Conservation (phyloP, 805 yeast species). For the Soucietia sequanensis region DNA sequence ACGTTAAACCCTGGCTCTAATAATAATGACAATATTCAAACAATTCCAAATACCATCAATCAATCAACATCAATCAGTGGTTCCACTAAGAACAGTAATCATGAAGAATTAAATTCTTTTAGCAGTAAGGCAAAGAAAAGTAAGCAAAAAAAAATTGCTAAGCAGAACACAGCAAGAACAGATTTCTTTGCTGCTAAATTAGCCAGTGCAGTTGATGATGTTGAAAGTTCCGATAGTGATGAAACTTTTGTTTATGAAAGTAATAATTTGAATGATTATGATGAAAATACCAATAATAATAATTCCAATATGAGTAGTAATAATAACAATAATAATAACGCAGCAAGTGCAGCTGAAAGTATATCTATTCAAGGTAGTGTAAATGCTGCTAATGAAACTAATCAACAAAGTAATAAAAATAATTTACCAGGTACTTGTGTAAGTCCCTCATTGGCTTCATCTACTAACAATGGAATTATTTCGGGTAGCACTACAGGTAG, state of each 20-base stretch:
- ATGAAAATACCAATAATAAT: slow-evolving; percentile 2
- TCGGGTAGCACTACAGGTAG: too few species aligned
- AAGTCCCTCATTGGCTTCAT: too few species aligned
- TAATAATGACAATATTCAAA: not conserved
- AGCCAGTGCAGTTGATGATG: slow-evolving; percentile 92
- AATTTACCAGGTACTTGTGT: too few species aligned
- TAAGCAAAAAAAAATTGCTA: slow-evolving; percentile 29
- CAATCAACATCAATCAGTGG: not conserved
- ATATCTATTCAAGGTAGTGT: too few species aligned
- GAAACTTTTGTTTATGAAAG: slow-evolving; percentile 95
- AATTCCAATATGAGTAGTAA: slow-evolving; percentile 2
- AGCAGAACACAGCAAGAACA: slow-evolving; percentile 70
- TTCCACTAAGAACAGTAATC: slow-evolving; percentile 1
- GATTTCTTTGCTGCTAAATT: slow-evolving; percentile 93
- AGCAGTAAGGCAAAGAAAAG: slow-evolving; percentile 10
- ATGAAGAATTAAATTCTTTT: not conserved
- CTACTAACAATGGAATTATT: too few species aligned
- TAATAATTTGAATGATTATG: slow-evolving; percentile 14
- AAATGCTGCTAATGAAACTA: too few species aligned
- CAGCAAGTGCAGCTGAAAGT: too few species aligned
- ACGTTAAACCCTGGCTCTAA: too few species aligned
- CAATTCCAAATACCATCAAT: not conserved
- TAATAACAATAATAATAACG: not conserved
- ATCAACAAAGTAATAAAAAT: too few species aligned
- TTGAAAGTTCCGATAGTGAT: slow-evolving; percentile 81